These are phyloP conservation scores for Sarocladium oryzae DNA, from an alignment of 2,329 filamentous ascomycete genomes.

Conservation along the genomic window DNA sequence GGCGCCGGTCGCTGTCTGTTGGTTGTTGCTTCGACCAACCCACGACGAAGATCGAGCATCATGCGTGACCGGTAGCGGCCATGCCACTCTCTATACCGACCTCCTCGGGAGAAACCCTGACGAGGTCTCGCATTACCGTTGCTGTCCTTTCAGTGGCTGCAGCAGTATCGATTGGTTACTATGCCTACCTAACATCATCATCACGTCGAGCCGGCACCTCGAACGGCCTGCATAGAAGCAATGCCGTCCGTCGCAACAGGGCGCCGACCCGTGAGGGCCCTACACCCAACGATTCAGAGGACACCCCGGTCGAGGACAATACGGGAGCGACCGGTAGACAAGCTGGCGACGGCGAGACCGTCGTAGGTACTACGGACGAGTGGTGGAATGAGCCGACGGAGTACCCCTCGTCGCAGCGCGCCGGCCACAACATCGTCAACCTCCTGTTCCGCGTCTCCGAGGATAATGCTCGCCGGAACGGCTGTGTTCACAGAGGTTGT, in stretches of 20 bases:
- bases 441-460: constrained; percentile 89
- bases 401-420: constrained; percentile 38
- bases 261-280: not conserved
- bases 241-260: constrained; percentile 53
- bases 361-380: constrained; percentile 32
- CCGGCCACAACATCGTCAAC: constrained; percentile 74
- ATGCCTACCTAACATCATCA: constrained; percentile 41
- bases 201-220: constrained; percentile 18
- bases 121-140: constrained; percentile 48
- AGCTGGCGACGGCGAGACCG: constrained; percentile 31
- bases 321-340: constrained; percentile 11
- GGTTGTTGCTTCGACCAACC: not conserved
- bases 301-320: constrained; percentile 35
- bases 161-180: constrained; percentile 51
- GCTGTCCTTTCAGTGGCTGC: constrained; percentile 49
- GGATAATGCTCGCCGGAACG: constrained; percentile 80
- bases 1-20: no score
- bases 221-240: constrained; percentile 50
- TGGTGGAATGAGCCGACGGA: constrained; percentile 44
- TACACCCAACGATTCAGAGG: not conserved
- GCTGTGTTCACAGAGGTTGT: constrained; percentile 87
- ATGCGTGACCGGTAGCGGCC: constrained; percentile 18
- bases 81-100: constrained; percentile 25
- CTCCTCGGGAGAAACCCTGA: constrained; percentile 46
- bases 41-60: constrained; percentile 16